Evolutionary conservation across 2,329 filamentous ascomycete species (phyloP), one percentile per base, ranked within the genome.

Genomic region (Passalora sequoiae): DNA sequence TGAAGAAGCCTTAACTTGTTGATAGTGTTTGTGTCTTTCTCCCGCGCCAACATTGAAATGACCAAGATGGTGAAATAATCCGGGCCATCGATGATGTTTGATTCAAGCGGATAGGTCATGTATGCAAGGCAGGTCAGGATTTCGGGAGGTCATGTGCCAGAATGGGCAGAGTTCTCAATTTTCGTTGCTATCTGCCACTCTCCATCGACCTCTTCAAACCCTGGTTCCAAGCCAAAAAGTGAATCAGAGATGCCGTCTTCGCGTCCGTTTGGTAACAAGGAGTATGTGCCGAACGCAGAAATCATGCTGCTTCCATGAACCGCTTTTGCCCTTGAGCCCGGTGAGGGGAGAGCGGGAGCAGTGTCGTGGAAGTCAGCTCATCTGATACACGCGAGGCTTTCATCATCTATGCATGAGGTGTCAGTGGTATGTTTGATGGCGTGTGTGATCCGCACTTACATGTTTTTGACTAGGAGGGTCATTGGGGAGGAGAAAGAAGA

Each of bases 381-480:
- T 87, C 81, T 81, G 74, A 69, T 81, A 83, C 92, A 97, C 91
- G 81, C 86, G 83, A 82, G 80, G 86, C 86, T 95, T 94, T 98
- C 92, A 97, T 98, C 91, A 97, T 94, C 89, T 96, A 57, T 21
- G 15, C 46, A 24, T 38, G n/a, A 1, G 4, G 9, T 27, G 38
- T 38, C 49, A 55, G 56, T 65, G 51, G 20, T 24, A 28, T n/a
- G 10, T 16, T 3, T 6, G 13, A 22, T 9, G 48, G 41, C 19
- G 8, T 16, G 38, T 20, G 13, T 8, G 19, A 7, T 8, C 7
- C 9, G 29, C 17, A 80, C 89, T 79, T 76, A 96, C 89, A 75
- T 87, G 80, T 83, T 82, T 84, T 94, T 94, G 94, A 96, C 89
- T 86, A 88, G 89, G 89, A 96, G 94, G 88, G 89, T 91, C 78